Evolutionary conservation across 306 rosid genomes (phyloP).

Genomic region (Sindora glabra): DNA sequence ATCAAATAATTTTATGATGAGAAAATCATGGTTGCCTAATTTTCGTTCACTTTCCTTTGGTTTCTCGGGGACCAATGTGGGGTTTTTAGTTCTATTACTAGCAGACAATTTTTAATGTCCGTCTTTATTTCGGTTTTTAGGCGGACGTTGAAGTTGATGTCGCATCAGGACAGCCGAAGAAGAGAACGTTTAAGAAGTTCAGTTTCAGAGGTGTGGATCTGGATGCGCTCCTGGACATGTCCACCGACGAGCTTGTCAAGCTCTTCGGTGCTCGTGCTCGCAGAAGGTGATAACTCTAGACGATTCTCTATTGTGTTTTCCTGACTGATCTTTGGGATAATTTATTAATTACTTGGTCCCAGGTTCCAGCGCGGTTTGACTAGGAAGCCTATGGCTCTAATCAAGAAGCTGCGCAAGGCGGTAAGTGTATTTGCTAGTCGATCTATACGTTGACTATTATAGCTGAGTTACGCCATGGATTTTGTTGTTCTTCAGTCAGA

Average conservation of each 20-base stretch:
- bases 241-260: conserved; percentile 78
- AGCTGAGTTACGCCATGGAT: too few species aligned
- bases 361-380: conserved; percentile 52
- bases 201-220: conserved; percentile 77
- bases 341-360: too few species aligned
- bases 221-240: conserved; percentile 76
- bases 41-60: not conserved
- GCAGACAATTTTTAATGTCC: not conserved
- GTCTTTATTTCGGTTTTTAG: conserved; percentile 8
- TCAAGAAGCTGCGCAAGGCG: conserved; percentile 53
- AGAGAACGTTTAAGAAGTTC: conserved; percentile 86
- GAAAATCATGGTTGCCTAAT: not conserved
- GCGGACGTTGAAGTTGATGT: conserved; percentile 58
- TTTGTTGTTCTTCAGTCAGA: too few species aligned
- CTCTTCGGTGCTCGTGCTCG: conserved; percentile 77
- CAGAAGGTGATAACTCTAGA: conserved; percentile 37
- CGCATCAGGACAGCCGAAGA: too few species aligned
- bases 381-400: conserved; percentile 51
- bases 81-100: not conserved
- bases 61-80: not conserved
- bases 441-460: too few species aligned
- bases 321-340: not conserved
- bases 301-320: not conserved
- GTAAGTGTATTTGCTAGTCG: too few species aligned
- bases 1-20: not conserved